Percentiles rank a stretch among this genome's conserved stretches.
These are phyloP conservation scores for Diospyros lotus DNA, from an alignment of 148 eudicot species.

Conservation along the genomic window DNA sequence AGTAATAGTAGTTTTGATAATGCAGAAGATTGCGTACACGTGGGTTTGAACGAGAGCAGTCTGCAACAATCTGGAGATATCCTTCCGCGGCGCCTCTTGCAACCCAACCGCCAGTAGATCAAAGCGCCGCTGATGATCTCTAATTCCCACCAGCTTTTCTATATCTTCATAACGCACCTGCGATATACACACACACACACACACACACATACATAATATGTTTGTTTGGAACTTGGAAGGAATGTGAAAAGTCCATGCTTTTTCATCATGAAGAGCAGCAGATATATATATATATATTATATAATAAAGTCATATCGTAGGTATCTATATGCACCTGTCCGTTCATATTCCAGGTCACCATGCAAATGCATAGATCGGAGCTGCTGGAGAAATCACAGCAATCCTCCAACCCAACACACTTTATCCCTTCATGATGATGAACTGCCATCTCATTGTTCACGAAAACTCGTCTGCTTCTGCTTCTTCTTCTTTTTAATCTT, in stretches of 20 bases:
- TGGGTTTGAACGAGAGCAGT: constrained; percentile 37
- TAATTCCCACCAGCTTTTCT: constrained; percentile 25
- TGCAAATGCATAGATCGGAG: constrained; percentile 34
- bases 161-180: constrained; percentile 38
- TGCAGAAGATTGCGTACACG: constrained; percentile 19
- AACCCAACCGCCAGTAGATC: constrained; percentile 48
- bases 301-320: too few relatives aligned
- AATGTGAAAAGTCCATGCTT: neutral
- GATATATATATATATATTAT: too few relatives aligned
- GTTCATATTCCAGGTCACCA: constrained; percentile 56
- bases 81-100: constrained; percentile 40
- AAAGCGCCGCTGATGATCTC: constrained; percentile 24
- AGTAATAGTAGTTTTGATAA: too few relatives aligned
- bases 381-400: constrained; percentile 31
- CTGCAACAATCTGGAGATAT: constrained; percentile 28
- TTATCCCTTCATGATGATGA: constrained; percentile 30
- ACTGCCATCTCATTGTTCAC: constrained; percentile 4
- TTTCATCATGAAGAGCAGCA: neutral
- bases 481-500: too few relatives aligned
- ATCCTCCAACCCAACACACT: constrained; percentile 26
- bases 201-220: too few relatives aligned
- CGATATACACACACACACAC: neutral
- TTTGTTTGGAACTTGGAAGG: too few relatives aligned
- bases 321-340: constrained; percentile 29
- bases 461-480: neutral